Conservation (phyloP, 768 basidiomycete genomes). For the Collybia nuda region DNA sequence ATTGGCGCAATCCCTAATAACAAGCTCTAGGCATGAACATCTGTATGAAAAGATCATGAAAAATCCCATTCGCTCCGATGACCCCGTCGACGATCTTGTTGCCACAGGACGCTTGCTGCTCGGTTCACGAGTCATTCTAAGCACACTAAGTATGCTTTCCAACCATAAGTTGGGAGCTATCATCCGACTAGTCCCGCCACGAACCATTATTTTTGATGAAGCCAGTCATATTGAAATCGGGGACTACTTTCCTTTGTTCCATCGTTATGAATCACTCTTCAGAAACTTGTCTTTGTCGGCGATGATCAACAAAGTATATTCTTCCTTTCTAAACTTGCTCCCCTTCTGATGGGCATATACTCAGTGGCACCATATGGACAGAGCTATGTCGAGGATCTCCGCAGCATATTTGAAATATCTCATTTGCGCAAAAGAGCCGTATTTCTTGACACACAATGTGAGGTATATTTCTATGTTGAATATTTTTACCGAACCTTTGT, state of each 20-base stretch:
- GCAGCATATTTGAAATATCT: conserved; percentile 61
- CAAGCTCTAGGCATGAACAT: conserved; percentile 65
- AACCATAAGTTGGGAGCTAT: conserved; percentile 22
- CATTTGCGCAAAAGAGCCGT: conserved; percentile 42
- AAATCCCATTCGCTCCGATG: conserved; percentile 49
- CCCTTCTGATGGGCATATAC: conserved; percentile 14
- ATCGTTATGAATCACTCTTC: conserved; percentile 31
- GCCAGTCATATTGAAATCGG: conserved; percentile 57
- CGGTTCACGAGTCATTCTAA: conserved; percentile 55
- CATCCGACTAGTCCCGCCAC: conserved; percentile 28
- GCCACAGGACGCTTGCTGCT: conserved; percentile 24
- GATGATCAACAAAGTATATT: conserved; percentile 50
- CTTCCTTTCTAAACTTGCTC: conserved; percentile 16
- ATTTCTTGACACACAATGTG: conserved; percentile 66
- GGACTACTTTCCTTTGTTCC: conserved; percentile 40
- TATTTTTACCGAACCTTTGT: neutral
- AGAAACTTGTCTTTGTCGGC: conserved; percentile 51
- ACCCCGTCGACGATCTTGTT: conserved; percentile 19
- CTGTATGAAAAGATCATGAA: conserved; percentile 48
- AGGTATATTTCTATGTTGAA: conserved; percentile 12
- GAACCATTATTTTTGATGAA: conserved; percentile 50
- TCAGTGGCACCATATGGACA: conserved; percentile 68
- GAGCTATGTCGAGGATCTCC: conserved; percentile 45
- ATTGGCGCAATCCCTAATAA: conserved; percentile 2
- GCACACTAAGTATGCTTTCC: conserved; percentile 68